phyloP scores from a whole-genome alignment of 139 green algal species.

The Chlamydomonas applanata region DNA sequence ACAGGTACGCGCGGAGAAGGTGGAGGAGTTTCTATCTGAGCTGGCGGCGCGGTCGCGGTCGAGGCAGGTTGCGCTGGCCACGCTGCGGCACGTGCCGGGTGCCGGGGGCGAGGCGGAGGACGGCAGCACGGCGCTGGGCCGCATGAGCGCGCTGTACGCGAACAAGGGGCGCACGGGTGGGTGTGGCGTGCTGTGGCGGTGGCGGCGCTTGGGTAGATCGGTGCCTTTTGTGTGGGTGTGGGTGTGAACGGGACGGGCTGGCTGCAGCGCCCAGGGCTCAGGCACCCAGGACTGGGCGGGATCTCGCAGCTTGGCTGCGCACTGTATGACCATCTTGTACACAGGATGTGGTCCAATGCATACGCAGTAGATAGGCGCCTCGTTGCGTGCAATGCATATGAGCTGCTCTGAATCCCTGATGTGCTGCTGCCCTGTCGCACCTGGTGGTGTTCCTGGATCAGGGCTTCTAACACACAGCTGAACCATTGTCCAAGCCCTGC shows the following conservation, averaged over 20 bases:
- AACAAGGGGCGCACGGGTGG: neutral
- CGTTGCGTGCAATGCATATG: neutral
- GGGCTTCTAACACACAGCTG: neutral
- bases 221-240: too few relatives aligned
- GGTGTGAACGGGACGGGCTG: too few relatives aligned
- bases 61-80: neutral
- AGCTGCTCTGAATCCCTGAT: neutral
- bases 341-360: too few relatives aligned
- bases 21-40: conserved; percentile 60
- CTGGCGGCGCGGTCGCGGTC: conserved; percentile 43
- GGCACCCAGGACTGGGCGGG: too few relatives aligned
- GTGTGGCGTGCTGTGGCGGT: too few relatives aligned
- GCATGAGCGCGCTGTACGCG: neutral
- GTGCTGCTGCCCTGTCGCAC: neutral
- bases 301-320: too few relatives aligned
- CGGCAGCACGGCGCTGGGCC: neutral
- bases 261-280: too few relatives aligned
- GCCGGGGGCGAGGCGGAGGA: neutral
- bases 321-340: too few relatives aligned
- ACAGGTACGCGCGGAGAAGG: conserved; percentile 44
- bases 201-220: too few relatives aligned
- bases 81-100: neutral
- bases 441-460: neutral
- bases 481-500: neutral
- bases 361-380: too few relatives aligned